Evolutionary conservation across 2,329 filamentous ascomycete species (phyloP), one percentile per base, ranked within the genome.

Genomic region (Pleomassaria siparia): DNA sequence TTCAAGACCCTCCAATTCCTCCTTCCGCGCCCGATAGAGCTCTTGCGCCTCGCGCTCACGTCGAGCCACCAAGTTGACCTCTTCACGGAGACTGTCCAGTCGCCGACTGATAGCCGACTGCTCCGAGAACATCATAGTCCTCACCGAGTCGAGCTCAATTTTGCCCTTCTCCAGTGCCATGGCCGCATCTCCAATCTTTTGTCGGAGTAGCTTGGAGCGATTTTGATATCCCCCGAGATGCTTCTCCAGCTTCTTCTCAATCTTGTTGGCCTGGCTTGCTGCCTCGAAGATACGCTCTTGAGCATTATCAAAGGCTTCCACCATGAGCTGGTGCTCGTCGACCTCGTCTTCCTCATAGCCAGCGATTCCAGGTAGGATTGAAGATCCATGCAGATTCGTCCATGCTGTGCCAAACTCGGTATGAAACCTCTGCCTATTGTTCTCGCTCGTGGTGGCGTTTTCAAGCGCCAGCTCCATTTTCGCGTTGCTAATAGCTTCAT

Each of bases 41-140:
- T 96, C 91, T 73, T 99, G 94, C 6, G 90, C 91, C 73, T 96
- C 90, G 49, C 91, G 80, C 75, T 97, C 92, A 53, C 92, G 79
- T 59, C 83, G 83, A 58, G 84, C 88, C 9, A 97, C 81, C 59
- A 88, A 89, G 6, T 78, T 81, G 18, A 96, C 91, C 69, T 96
- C 91, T n/a, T 88, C 86, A 42, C 91, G 82, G 47, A 96, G 73
- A 10, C 80, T 79, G 56, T 87, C 88, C 43, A 97, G 74, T 24
- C 94, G 80, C 46, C 84, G 80, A 37, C 78, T 76, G 48, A 96
- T 80, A 0, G 87, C 88, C 4, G 85, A 21, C 53, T 92, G 84
- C 69, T 99, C 94, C 0, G 84, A 87, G 30, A 89, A 83, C 55
- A 89, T 85, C 51, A 95, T 76, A 5, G 86, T 87, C 58, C 81